Percentiles rank a stretch among this genome's conserved stretches.
These are phyloP conservation scores for Lepidium sativum DNA, from an alignment of 345 rosid species.

Conservation along the genomic window DNA sequence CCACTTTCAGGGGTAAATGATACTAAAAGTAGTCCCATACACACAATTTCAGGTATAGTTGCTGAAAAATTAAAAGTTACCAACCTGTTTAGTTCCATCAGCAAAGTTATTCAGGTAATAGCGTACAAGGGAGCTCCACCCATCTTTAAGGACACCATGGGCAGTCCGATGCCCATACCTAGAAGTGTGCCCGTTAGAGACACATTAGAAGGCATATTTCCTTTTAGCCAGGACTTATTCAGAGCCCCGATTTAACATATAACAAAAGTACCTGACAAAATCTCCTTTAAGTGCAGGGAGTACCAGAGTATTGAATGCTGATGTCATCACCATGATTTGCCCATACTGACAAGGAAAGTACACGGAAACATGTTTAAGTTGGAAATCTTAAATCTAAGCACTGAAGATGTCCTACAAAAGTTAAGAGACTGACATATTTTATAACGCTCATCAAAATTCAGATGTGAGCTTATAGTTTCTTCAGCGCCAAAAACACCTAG, in stretches of 20 bases:
- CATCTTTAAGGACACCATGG: constrained; percentile 80
- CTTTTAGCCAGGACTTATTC: not conserved
- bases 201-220: constrained; percentile 1
- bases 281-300: constrained; percentile 98
- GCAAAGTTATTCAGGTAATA: constrained; percentile 88
- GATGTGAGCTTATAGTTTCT: constrained; percentile 77
- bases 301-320: constrained; percentile 96
- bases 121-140: constrained; percentile 70
- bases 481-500: constrained; percentile 87
- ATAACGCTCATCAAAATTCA: constrained; percentile 68
- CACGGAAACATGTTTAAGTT: constrained; percentile 1
- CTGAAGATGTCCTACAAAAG: constrained; percentile 3
- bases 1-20: not conserved
- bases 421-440: constrained; percentile 64
- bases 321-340: constrained; percentile 97
- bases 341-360: constrained; percentile 59
- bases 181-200: constrained; percentile 17
- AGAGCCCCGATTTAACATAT: not conserved
- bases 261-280: constrained; percentile 63
- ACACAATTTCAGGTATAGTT: not conserved
- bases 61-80: constrained; percentile 1
- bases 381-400: not conserved
- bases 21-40: not conserved
- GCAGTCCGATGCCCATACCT: constrained; percentile 83
- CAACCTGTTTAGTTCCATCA: constrained; percentile 93